Base-by-base conservation (phyloP, 2,329 filamentous ascomycete species). In the Fusarium sp. region DNA sequence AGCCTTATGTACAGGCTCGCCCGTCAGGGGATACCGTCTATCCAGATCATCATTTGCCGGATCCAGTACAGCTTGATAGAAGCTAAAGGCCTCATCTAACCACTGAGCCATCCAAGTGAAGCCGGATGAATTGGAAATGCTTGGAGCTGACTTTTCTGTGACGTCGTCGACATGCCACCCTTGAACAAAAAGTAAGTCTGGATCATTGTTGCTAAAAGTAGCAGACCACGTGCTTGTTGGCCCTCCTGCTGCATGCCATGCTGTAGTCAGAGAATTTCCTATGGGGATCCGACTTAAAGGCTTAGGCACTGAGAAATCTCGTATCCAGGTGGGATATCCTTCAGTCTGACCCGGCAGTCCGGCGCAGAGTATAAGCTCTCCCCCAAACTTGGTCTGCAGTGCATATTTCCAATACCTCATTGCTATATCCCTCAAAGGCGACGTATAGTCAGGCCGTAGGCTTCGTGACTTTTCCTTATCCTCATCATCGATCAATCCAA, bases 391-490 rank as follows among this genome's bases (percentile, higher is more conserved):
- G 1, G 24, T n/a, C 30, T 57, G 40, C 14, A 65, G 6, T 3
- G 51, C 52, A 47, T 65, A 25, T 44, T n/a, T 53, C 62, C 62
- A 63, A 24, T 52, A 65, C 7, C 41, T 16, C 41, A 63, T 63
- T 0, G 62, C 48, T 24, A 65, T 48, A 6, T 65, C 46, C 6
- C 40, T 62, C 8, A 65, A 37, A 0, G 58, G 7, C 1, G 12
- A 57, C 1, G 20, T 57, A 20, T 65, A 65, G 7, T 65, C 58
- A 25, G 62, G 46, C 7, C 29, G 27, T 7, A 65, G n/a, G 11
- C 32, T 37, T 2, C 9, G 18, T 7, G 52, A 22, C 7, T 34
- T 46, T 9, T 51, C 40, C 0, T 27, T 30, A 11, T 56, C 46
- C 2, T 48, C 8, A 3, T 47, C 52, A 3, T 63, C 20, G 2